phyloP scores from a whole-genome alignment of 495 filamentous ascomycete genomes.

The Penicillium robsamsonii region DNA sequence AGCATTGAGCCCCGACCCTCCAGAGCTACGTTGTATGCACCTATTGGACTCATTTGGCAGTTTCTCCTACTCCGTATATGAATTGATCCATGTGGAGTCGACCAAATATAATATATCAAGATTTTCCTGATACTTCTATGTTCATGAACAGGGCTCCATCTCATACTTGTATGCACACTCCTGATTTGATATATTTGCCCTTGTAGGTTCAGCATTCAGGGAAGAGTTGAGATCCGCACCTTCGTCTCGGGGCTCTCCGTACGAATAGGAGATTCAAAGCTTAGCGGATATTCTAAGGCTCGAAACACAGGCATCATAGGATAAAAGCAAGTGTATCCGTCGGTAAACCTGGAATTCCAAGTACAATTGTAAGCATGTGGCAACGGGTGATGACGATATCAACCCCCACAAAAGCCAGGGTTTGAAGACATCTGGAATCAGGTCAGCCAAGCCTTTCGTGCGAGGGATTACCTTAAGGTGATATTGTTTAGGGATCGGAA shows the following conservation, averaged over 20 bases:
- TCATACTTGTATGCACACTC: neutral
- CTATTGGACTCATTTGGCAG: neutral
- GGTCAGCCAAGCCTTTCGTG: conserved; percentile 3
- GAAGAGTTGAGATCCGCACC: neutral
- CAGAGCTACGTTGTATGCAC: neutral
- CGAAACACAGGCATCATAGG: neutral
- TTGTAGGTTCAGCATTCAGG: conserved; percentile 7
- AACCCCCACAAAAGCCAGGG: conserved; percentile 12
- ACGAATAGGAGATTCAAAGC: neutral
- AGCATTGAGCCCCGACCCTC: neutral
- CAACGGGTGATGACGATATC: conserved; percentile 17
- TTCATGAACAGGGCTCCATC: neutral
- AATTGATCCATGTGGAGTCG: conserved; percentile 6
- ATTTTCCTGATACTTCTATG: neutral
- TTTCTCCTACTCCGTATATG: neutral
- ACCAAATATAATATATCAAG: neutral
- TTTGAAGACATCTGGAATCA: neutral
- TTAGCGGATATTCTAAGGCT: neutral
- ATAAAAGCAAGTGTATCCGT: neutral
- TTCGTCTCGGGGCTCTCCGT: neutral
- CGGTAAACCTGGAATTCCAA: conserved; percentile 1
- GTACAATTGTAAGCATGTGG: conserved; percentile 15
- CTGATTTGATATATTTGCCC: conserved; percentile 13
- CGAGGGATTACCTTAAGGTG: neutral
- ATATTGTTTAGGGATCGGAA: neutral